Evolutionary conservation across 495 filamentous ascomycete genomes (phyloP).

Genomic region (Symbiotaphrina buchneri): DNA sequence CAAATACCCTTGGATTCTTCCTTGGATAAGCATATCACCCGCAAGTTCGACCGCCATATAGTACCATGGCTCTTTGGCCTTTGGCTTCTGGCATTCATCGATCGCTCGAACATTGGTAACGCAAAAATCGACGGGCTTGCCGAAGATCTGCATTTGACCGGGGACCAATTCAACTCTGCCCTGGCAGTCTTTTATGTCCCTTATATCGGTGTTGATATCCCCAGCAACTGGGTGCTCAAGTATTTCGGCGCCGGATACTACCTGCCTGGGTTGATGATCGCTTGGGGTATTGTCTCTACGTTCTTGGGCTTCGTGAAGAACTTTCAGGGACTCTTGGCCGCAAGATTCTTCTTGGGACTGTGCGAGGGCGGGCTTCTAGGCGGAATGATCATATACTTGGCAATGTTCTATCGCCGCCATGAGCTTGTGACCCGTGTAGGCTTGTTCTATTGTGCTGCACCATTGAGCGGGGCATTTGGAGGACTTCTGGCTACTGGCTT

Average conservation of each 20-base stretch:
- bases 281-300: constrained; percentile 30
- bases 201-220: constrained; percentile 73
- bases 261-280: constrained; percentile 13
- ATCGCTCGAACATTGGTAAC: constrained; percentile 20
- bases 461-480: constrained; percentile 70
- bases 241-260: constrained; percentile 61
- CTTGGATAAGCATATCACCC: neutral
- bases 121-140: constrained; percentile 37
- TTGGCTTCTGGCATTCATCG: constrained; percentile 1
- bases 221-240: constrained; percentile 73
- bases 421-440: constrained; percentile 80
- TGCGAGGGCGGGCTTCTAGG: constrained; percentile 49
- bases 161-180: constrained; percentile 51
- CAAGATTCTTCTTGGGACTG: constrained; percentile 28
- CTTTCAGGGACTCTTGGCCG: constrained; percentile 24
- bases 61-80: neutral
- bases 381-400: constrained; percentile 12
- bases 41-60: neutral
- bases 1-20: too few species aligned
- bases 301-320: constrained; percentile 53
- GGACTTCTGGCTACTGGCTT: constrained; percentile 60
- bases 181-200: constrained; percentile 76
- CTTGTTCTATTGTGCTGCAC: constrained; percentile 75
- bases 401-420: constrained; percentile 69
- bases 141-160: constrained; percentile 33